Evolutionary conservation across 2,329 filamentous ascomycete genomes (phyloP).

Genomic region (Fusarium robinianum): DNA sequence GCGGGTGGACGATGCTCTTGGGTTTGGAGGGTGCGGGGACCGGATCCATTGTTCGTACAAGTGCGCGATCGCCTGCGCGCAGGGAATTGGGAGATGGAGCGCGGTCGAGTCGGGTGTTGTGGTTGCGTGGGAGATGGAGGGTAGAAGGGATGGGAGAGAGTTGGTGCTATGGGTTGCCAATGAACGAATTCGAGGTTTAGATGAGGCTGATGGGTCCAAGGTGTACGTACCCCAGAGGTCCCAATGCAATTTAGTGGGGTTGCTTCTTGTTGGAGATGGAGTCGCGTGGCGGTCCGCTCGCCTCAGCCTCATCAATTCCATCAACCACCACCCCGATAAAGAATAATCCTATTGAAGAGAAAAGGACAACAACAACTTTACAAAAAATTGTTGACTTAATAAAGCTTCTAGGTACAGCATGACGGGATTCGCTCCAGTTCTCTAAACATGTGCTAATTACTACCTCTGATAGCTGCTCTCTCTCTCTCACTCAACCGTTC

Average conservation of each 20-base stretch:
- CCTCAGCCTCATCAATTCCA: slow-evolving; percentile 20
- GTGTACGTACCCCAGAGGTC: slow-evolving; percentile 30
- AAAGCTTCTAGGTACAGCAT: no score
- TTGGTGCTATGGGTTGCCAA: no score
- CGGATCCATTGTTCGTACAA: slow-evolving; percentile 24
- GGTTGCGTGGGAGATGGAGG: no score
- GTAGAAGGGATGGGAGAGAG: no score
- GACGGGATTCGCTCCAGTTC: no score
- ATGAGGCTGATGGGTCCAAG: background rate
- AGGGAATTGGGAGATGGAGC: background rate
- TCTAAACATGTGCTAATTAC: no score
- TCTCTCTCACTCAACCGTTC: slow-evolving; percentile 10
- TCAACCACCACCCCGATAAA: no score
- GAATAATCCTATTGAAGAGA: no score
- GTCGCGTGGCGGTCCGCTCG: slow-evolving; percentile 30
- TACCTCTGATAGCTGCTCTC: background rate
- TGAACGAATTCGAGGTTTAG: no score
- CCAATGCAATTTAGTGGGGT: slow-evolving; percentile 32
- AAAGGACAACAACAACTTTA: no score
- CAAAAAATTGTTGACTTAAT: no score
- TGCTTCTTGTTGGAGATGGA: slow-evolving; percentile 17
- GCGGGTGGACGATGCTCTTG: slow-evolving; percentile 30
- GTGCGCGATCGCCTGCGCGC: slow-evolving; percentile 1
- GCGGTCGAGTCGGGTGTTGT: no score
- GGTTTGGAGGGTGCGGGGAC: slow-evolving; percentile 16